phyloP scores from a whole-genome alignment of 2,329 filamentous ascomycete species.

The Talaromyces marneffei region DNA sequence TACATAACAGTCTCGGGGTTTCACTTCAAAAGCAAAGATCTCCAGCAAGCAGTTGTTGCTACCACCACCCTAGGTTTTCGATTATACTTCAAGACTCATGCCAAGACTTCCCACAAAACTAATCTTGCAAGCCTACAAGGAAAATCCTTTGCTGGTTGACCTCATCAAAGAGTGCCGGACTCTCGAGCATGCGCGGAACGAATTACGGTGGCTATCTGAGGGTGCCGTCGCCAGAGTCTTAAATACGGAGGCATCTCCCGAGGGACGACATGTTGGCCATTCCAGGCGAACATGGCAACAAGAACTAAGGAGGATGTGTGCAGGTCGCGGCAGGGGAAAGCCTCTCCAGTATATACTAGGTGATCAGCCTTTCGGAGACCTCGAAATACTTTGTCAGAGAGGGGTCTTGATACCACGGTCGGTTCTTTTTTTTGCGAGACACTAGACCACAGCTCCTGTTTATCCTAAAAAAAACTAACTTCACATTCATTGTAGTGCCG shows the following conservation, averaged over 20 bases:
- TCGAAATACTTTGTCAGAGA: slow-evolving; percentile 69
- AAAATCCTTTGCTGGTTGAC: slow-evolving; percentile 34
- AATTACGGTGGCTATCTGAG: slow-evolving; percentile 44
- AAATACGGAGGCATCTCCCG: not conserved
- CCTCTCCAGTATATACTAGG: slow-evolving; percentile 89
- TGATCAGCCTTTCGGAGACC: slow-evolving; percentile 75
- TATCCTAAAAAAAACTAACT: too few species aligned
- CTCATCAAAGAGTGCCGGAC: slow-evolving; percentile 43
- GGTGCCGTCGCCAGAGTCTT: slow-evolving; percentile 24
- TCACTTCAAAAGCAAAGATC: too few species aligned
- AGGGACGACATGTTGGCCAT: not conserved
- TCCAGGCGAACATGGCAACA: slow-evolving; percentile 22
- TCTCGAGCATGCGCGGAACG: slow-evolving; percentile 40
- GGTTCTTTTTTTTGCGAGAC: not conserved
- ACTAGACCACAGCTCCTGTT: not conserved
- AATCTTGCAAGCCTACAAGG: slow-evolving; percentile 32
- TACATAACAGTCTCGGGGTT: too few species aligned
- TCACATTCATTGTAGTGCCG: slow-evolving; percentile 41
- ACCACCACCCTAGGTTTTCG: too few species aligned
- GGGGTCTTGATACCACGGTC: slow-evolving; percentile 80
- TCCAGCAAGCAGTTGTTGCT: too few species aligned
- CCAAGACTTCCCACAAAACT: slow-evolving; percentile 36
- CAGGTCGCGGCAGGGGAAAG: slow-evolving; percentile 52
- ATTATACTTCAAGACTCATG: slow-evolving; percentile 31
- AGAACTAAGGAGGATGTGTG: slow-evolving; percentile 35